Evolutionary conservation across 176 grass and related monocot genomes (phyloP).

Genomic region (Saccharum officinarum): DNA sequence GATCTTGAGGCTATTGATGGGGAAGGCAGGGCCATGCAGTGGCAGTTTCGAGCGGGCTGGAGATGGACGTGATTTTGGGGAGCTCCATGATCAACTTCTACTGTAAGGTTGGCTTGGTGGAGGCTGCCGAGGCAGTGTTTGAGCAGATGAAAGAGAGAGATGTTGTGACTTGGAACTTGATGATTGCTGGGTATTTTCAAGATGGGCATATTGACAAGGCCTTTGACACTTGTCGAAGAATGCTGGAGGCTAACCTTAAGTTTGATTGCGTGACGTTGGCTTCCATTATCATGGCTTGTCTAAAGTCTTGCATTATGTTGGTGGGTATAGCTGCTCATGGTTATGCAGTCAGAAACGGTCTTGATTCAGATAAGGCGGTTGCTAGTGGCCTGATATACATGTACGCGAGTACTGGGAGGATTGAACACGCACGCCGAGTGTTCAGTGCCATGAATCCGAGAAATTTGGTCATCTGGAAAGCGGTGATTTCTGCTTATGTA

Average conservation of each 20-base stretch:
- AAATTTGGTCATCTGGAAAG: conserved; percentile 62
- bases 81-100: conserved; percentile 71
- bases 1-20: conserved; percentile 48
- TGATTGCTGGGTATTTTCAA: conserved; percentile 69
- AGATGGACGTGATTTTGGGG: conserved; percentile 58
- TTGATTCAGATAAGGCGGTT: conserved; percentile 50
- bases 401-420: conserved; percentile 52
- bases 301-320: conserved; percentile 35
- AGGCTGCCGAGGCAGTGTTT: conserved; percentile 59
- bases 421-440: conserved; percentile 40
- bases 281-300: conserved; percentile 58
- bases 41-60: conserved; percentile 51
- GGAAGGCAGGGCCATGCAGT: conserved; percentile 67
- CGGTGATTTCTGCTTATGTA: conserved; percentile 59
- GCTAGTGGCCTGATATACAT: conserved; percentile 64
- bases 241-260: conserved; percentile 50
- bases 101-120: conserved; percentile 59
- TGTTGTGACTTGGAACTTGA: conserved; percentile 71
- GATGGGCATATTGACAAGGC: conserved; percentile 45
- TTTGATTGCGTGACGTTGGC: conserved; percentile 66
- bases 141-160: conserved; percentile 60
- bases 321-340: conserved; percentile 73
- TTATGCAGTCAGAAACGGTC: conserved; percentile 50
- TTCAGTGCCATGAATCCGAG: conserved; percentile 42
- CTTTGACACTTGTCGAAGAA: conserved; percentile 45